Percentiles rank a stretch among this genome's conserved stretches.
Conservation (phyloP, 2,329 filamentous ascomycete genomes). For the Microcyclosporella mali region DNA sequence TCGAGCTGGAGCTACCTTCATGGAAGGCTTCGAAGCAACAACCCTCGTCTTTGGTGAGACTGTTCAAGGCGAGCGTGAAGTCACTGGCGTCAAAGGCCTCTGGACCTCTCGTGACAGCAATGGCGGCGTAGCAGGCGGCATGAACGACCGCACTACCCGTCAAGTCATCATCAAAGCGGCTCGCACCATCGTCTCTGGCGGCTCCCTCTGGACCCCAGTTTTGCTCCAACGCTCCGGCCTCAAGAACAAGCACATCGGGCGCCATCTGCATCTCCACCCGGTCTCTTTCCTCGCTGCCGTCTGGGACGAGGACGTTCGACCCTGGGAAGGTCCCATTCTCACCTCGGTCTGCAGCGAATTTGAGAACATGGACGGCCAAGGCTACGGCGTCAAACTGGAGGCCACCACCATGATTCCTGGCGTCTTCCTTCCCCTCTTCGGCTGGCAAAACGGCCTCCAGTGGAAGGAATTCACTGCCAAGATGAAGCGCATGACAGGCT, state of each 20-base stretch:
- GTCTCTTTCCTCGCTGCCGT: slow-evolving; percentile 51
- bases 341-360: slow-evolving; percentile 72
- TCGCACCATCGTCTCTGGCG: slow-evolving; percentile 71
- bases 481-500: slow-evolving; percentile 62
- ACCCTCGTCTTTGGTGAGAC: slow-evolving; percentile 61
- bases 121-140: slow-evolving; percentile 50
- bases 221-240: slow-evolving; percentile 72
- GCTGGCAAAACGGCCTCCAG: slow-evolving; percentile 63
- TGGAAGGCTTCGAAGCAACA: slow-evolving; percentile 73
- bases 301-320: slow-evolving; percentile 63
- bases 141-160: slow-evolving; percentile 44
- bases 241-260: slow-evolving; percentile 73
- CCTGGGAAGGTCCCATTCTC: slow-evolving; percentile 65
- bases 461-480: slow-evolving; percentile 67
- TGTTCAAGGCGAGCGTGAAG: slow-evolving; percentile 45
- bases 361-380: slow-evolving; percentile 71
- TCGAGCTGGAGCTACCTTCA: slow-evolving; percentile 68
- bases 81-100: slow-evolving; percentile 64
- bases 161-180: slow-evolving; percentile 69
- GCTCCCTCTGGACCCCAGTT: slow-evolving; percentile 69
- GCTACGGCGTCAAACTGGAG: slow-evolving; percentile 80
- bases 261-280: slow-evolving; percentile 76
- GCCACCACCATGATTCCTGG: slow-evolving; percentile 68
- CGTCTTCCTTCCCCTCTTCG: slow-evolving; percentile 54
- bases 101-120: slow-evolving; percentile 68